Conservation (phyloP, 805 yeast genomes). For the Phaffomyces thermotolerans region DNA sequence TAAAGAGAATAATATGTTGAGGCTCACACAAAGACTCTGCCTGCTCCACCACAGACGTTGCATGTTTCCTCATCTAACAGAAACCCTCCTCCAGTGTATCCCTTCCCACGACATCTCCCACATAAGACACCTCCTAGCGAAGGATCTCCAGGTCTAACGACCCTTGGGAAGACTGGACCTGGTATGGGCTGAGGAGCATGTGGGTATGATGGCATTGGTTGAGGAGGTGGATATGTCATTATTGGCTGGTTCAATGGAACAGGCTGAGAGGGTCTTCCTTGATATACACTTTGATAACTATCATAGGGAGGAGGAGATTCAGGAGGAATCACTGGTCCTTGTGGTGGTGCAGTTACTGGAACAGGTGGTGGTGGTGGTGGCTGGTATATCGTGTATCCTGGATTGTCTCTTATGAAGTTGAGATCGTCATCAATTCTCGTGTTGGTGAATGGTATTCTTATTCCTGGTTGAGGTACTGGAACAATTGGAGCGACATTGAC, state of each 20-base stretch:
- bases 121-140: conserved; percentile 66
- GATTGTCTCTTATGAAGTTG: conserved; percentile 2
- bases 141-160: conserved; percentile 74
- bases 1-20: too few species aligned
- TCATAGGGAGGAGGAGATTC: conserved; percentile 11
- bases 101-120: conserved; percentile 39
- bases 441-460: conserved; percentile 17
- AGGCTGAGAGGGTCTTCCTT: not conserved
- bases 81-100: conserved; percentile 4
- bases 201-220: not conserved
- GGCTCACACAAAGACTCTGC: conserved; percentile 3
- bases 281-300: not conserved
- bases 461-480: conserved; percentile 2
- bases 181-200: not conserved
- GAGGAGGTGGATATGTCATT: not conserved
- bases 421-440: conserved; percentile 10
- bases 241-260: not conserved
- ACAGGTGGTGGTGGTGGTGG: not conserved
- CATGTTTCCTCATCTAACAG: conserved; percentile 2
- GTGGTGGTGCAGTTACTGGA: not conserved
- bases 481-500: conserved; percentile 1
- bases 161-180: conserved; percentile 16
- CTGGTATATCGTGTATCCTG: not conserved
- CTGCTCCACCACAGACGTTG: conserved; percentile 6
- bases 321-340: conserved; percentile 1